Conservation (phyloP, 176 grass and related monocot species). For the Oryza australiensis region DNA sequence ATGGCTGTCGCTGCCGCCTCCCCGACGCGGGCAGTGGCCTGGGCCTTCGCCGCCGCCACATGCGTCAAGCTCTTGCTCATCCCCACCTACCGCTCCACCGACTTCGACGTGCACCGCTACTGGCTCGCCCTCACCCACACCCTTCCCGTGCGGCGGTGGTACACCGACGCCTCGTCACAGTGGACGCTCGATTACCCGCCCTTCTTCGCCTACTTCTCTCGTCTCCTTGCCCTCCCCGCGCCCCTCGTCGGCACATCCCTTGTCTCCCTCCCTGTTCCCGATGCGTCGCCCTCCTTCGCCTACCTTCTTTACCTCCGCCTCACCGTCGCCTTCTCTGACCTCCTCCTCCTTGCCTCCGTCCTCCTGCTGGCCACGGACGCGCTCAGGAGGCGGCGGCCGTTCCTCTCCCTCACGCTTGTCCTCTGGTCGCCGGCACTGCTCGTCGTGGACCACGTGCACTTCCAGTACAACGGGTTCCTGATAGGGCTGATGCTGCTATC, state of each 20-base stretch:
- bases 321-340: slow-evolving; percentile 47
- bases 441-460: slow-evolving; percentile 79
- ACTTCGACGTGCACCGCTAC: slow-evolving; percentile 92
- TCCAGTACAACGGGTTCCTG: slow-evolving; percentile 86
- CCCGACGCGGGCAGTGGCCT: slow-evolving; percentile 22
- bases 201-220: slow-evolving; percentile 85
- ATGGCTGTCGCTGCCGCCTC: not conserved
- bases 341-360: slow-evolving; percentile 40
- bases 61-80: slow-evolving; percentile 76
- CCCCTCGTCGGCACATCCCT: slow-evolving; percentile 48
- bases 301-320: slow-evolving; percentile 69
- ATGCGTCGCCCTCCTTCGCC: slow-evolving; percentile 25
- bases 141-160: slow-evolving; percentile 68
- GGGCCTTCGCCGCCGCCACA: slow-evolving; percentile 65
- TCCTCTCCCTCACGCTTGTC: slow-evolving; percentile 46
- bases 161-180: slow-evolving; percentile 68
- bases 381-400: slow-evolving; percentile 21
- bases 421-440: slow-evolving; percentile 77
- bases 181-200: slow-evolving; percentile 95
- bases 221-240: slow-evolving; percentile 58
- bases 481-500: slow-evolving; percentile 67
- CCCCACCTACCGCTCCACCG: slow-evolving; percentile 79
- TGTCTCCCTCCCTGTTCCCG: slow-evolving; percentile 39
- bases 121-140: slow-evolving; percentile 79
- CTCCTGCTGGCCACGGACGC: slow-evolving; percentile 44